Evolutionary conservation across 495 filamentous ascomycete species (phyloP).

Genomic region (Talaromyces wortmannii): DNA sequence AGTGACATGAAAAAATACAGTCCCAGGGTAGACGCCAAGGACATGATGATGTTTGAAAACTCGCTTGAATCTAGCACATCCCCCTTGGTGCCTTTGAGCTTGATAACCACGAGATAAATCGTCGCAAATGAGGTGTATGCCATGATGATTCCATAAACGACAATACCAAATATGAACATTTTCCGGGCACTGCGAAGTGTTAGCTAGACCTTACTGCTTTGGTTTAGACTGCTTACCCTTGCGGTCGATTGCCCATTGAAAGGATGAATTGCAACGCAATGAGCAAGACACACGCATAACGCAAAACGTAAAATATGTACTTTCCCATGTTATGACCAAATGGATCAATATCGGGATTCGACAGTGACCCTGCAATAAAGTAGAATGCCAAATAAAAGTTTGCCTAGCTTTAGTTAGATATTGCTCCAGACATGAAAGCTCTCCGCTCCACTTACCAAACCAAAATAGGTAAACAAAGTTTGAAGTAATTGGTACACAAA

Average conservation of each 20-base stretch:
- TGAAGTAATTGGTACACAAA: constrained; percentile 92
- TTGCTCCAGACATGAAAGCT: neutral
- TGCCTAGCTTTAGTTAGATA: constrained; percentile 39
- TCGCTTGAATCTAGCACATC: constrained; percentile 66
- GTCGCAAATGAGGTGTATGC: constrained; percentile 84
- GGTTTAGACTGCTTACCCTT: constrained; percentile 51
- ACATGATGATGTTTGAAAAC: constrained; percentile 91
- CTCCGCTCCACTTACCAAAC: constrained; percentile 48
- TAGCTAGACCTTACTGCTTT: neutral
- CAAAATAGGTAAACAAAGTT: constrained; percentile 94
- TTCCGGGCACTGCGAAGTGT: constrained; percentile 57
- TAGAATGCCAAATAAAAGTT: constrained; percentile 99
- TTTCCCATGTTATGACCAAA: constrained; percentile 80
- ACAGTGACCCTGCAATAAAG: constrained; percentile 94
- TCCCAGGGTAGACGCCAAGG: constrained; percentile 80
- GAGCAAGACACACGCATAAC: constrained; percentile 77
- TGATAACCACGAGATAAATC: constrained; percentile 77
- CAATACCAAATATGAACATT: constrained; percentile 81
- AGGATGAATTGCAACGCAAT: constrained; percentile 96
- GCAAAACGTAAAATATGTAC: constrained; percentile 79
- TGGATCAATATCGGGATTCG: constrained; percentile 74
- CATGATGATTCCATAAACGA: constrained; percentile 91
- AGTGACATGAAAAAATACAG: constrained; percentile 96
- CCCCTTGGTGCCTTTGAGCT: constrained; percentile 55
- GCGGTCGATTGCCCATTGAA: constrained; percentile 95